Evolutionary conservation across 495 filamentous ascomycete genomes (phyloP).

Genomic region (Lasiosphaeria hispida): DNA sequence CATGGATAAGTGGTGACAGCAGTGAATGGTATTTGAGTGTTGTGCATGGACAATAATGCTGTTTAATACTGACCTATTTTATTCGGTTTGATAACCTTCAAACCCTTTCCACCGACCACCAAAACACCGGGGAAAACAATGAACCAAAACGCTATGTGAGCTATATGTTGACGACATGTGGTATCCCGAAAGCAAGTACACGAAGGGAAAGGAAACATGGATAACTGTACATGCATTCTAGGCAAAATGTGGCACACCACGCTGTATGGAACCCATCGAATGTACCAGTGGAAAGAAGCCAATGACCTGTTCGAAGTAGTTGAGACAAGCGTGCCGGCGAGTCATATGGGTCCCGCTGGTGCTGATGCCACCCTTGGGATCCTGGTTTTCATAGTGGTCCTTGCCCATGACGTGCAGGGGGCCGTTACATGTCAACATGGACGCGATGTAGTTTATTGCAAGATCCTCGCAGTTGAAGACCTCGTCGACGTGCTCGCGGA

Average conservation of each 20-base stretch:
- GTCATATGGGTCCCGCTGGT: slow-evolving; percentile 13
- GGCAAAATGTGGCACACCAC: slow-evolving; percentile 6
- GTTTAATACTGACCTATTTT: too few species aligned
- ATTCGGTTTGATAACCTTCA: too few species aligned
- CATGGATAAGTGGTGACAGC: too few species aligned
- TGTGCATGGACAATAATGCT: too few species aligned
- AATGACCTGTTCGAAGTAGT: slow-evolving; percentile 12
- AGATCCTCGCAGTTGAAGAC: slow-evolving; percentile 25
- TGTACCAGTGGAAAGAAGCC: slow-evolving; percentile 18
- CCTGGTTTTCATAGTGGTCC: slow-evolving; percentile 9
- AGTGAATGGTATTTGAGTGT: too few species aligned
- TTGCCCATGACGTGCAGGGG: slow-evolving; percentile 18
- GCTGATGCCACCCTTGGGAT: slow-evolving; percentile 21
- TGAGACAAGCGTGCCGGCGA: slow-evolving; percentile 14
- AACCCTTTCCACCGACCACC: too few species aligned
- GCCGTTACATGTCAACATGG: slow-evolving; percentile 20
- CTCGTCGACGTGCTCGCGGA: slow-evolving; percentile 21
- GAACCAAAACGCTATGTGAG: too few species aligned
- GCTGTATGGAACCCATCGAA: slow-evolving; percentile 9
- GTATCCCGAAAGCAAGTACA: too few species aligned
- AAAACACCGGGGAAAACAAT: too few species aligned
- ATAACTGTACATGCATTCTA: too few species aligned
- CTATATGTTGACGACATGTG: too few species aligned
- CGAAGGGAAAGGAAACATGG: too few species aligned
- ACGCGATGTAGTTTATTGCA: slow-evolving; percentile 20